Evolutionary conservation across 2,329 filamentous ascomycete genomes (phyloP).

Genomic region (Fusarium guadeloupense): DNA sequence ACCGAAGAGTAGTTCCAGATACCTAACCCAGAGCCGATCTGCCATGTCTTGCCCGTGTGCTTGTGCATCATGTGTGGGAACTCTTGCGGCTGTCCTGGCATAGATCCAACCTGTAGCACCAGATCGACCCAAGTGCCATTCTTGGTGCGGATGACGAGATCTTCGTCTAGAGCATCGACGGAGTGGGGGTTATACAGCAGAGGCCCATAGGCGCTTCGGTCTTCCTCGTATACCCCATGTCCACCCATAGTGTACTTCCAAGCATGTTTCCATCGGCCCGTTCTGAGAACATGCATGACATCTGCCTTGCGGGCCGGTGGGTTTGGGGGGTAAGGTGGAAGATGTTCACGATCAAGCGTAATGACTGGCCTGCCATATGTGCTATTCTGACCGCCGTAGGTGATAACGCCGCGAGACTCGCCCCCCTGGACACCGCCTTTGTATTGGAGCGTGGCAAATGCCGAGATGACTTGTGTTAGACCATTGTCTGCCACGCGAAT

Average conservation of each 20-base stretch:
- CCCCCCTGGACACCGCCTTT: not conserved
- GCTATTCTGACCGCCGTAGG: constrained; percentile 4
- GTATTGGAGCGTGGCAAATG: constrained; percentile 3
- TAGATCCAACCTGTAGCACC: constrained; percentile 2
- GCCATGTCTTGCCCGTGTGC: constrained; percentile 3
- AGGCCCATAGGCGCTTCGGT: not conserved
- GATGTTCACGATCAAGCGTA: not conserved
- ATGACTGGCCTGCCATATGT: not conserved
- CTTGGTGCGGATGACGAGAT: not conserved
- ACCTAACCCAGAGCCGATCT: not conserved
- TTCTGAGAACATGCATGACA: constrained; percentile 4
- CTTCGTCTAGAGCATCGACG: not conserved
- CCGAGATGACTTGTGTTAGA: constrained; percentile 6
- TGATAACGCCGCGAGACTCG: not conserved
- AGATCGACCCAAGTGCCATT: constrained; percentile 9
- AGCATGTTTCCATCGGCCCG: not conserved
- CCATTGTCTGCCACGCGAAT: constrained; percentile 2
- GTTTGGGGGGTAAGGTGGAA: constrained; percentile 2
- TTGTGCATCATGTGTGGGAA: constrained; percentile 11
- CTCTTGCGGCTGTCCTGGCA: not conserved
- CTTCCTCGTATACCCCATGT: not conserved
- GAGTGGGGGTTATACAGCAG: not conserved
- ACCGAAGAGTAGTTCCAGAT: constrained; percentile 8
- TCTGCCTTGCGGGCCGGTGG: constrained; percentile 3
- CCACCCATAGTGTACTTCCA: constrained; percentile 9